Evolutionary conservation across 169 alveolate genomes (phyloP).

Genomic region (Besnoitia besnoiti): DNA sequence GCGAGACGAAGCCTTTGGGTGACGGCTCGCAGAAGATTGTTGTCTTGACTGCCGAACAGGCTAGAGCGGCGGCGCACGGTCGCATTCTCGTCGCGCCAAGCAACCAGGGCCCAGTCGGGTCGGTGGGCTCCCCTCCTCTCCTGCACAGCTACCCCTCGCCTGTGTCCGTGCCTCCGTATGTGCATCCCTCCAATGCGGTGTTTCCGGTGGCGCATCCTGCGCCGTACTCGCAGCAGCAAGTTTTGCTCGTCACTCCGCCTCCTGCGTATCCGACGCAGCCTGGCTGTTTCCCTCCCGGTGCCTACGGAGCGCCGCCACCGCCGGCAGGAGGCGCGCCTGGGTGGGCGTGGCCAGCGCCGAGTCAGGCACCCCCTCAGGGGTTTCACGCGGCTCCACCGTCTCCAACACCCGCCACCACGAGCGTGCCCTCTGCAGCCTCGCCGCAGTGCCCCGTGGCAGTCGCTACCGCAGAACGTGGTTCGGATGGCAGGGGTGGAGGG

Average conservation of each 20-base stretch:
- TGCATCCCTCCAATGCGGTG: neutral
- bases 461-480: neutral
- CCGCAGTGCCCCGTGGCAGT: neutral
- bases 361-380: neutral
- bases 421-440: neutral
- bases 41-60: neutral
- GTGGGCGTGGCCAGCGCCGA: neutral
- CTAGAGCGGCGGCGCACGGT: conserved; percentile 5
- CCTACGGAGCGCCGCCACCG: neutral
- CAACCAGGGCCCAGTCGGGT: neutral
- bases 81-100: neutral
- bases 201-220: neutral
- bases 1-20: neutral
- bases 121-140: neutral
- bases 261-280: neutral
- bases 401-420: neutral
- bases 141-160: neutral
- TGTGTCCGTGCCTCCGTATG: neutral
- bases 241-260: neutral
- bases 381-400: neutral
- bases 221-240: neutral
- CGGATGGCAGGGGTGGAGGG: neutral
- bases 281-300: neutral
- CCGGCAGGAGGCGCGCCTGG: neutral
- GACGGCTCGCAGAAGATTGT: neutral